phyloP scores from a whole-genome alignment of 345 rosid species.

The Triadica sebifera region DNA sequence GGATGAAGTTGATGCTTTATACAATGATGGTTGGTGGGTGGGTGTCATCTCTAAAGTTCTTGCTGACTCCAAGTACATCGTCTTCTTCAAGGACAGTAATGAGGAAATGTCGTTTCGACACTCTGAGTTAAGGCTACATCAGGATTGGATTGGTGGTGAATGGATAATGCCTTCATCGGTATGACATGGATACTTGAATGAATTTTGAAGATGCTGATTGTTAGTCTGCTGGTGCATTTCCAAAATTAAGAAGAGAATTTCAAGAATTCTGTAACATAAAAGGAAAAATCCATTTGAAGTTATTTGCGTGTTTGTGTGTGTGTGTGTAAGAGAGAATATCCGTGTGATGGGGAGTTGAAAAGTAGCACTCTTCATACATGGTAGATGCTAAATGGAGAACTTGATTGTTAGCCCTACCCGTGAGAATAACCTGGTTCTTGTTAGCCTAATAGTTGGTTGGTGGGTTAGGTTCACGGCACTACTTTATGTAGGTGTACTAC shows the following conservation, averaged over 20 bases:
- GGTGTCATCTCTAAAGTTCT: constrained; percentile 60
- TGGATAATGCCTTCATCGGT: constrained; percentile 59
- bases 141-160: constrained; percentile 73
- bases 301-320: no score
- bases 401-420: not conserved
- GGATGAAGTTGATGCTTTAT: constrained; percentile 77
- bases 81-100: constrained; percentile 45
- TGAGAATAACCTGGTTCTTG: not conserved
- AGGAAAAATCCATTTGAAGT: not conserved
- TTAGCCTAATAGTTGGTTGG: not conserved
- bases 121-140: constrained; percentile 64
- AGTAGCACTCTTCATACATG: not conserved
- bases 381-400: not conserved
- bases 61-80: constrained; percentile 41
- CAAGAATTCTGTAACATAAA: not conserved
- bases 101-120: constrained; percentile 59
- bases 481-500: not conserved
- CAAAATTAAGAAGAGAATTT: not conserved
- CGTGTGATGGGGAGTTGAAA: not conserved
- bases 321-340: no score
- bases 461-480: not conserved
- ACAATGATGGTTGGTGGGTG: constrained; percentile 91
- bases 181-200: constrained; percentile 9
- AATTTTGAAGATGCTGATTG: constrained; percentile 5
- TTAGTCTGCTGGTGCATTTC: not conserved